phyloP scores from a whole-genome alignment of 2,329 filamentous ascomycete species.

The Trichoderma hamatum region DNA sequence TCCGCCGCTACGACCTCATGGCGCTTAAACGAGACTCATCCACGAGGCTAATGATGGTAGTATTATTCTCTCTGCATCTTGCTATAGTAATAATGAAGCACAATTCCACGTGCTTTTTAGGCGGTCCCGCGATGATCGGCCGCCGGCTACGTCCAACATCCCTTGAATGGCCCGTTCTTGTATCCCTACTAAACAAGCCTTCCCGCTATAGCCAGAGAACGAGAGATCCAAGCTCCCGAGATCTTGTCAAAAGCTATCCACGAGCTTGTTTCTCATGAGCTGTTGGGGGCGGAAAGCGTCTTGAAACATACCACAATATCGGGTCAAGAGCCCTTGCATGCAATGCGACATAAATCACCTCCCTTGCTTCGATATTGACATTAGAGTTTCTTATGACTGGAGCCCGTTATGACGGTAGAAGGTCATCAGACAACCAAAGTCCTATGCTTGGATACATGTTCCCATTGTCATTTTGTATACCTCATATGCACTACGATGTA shows the following conservation, averaged over 20 bases:
- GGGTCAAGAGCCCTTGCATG: conserved; percentile 1
- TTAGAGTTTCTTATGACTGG: neutral
- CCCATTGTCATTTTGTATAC: neutral
- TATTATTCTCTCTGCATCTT: neutral
- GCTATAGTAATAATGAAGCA: neutral
- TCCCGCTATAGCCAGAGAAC: neutral
- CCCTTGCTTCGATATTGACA: neutral
- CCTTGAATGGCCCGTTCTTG: neutral
- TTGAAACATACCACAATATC: conserved; percentile 6
- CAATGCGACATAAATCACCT: neutral
- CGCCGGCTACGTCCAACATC: conserved; percentile 1
- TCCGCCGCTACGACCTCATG: neutral
- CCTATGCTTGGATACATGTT: neutral
- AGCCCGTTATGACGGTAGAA: neutral
- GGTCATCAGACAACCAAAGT: neutral
- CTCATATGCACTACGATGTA: neutral
- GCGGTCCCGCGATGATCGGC: neutral
- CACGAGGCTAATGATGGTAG: neutral
- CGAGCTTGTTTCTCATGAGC: neutral
- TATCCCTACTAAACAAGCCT: neutral
- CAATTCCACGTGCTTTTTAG: neutral
- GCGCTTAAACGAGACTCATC: neutral
- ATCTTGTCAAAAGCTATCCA: neutral
- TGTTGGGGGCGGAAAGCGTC: neutral
- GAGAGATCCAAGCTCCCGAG: neutral